phyloP scores from a whole-genome alignment of 805 yeast genomes.

The Yarrowia sp. region DNA sequence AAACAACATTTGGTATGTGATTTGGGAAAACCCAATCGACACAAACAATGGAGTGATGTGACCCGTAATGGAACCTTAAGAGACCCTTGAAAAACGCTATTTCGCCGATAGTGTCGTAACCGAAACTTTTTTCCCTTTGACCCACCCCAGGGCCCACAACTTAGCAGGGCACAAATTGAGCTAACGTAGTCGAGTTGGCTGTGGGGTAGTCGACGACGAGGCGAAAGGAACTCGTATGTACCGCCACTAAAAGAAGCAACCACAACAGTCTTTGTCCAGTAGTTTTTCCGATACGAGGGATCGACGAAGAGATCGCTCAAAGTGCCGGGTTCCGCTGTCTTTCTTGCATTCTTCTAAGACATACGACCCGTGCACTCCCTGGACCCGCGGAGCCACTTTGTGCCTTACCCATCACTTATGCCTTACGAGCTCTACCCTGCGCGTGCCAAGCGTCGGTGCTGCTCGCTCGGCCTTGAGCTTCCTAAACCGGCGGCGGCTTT shows the following conservation, averaged over 20 bases:
- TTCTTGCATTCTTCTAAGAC: not conserved
- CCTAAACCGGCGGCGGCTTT: slow-evolving; percentile 1
- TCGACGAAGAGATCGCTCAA: not conserved
- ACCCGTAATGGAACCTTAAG: not conserved
- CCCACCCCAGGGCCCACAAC: slow-evolving; percentile 13
- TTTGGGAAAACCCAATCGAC: not conserved
- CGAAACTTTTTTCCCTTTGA: not conserved
- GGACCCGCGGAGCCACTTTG: not conserved
- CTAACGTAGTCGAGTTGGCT: not conserved
- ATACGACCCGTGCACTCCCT: not conserved
- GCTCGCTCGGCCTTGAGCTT: slow-evolving; percentile 5
- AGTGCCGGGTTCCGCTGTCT: not conserved
- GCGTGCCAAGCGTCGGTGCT: not conserved
- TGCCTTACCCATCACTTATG: not conserved
- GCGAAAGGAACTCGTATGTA: no score
- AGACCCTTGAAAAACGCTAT: not conserved
- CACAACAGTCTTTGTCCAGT: no score
- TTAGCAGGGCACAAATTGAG: not conserved
- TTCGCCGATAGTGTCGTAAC: not conserved
- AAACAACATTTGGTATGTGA: not conserved
- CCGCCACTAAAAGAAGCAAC: no score
- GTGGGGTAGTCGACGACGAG: no score
- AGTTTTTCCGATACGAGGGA: not conserved
- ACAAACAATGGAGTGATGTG: not conserved
- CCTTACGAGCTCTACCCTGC: not conserved